phyloP scores from a whole-genome alignment of 140 eudicot species.

The Bidens hawaiensis region DNA sequence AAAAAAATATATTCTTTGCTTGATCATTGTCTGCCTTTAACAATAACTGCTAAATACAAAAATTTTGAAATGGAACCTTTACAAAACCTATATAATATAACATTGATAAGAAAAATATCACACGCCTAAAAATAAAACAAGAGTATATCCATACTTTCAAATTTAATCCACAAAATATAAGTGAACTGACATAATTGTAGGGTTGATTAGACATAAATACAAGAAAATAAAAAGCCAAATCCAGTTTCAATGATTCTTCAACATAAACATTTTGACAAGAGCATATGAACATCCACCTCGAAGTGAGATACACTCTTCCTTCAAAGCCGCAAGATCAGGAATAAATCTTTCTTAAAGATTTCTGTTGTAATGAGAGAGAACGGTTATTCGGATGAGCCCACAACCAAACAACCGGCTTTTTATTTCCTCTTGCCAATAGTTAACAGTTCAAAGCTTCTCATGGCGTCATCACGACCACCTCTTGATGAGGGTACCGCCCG shows the following conservation, averaged over 20 bases:
- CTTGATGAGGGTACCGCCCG: slow-evolving; percentile 53
- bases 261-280: slow-evolving; percentile 12
- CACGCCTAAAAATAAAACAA: not conserved
- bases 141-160: not conserved
- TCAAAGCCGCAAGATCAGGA: slow-evolving; percentile 14
- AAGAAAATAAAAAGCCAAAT: slow-evolving; percentile 3
- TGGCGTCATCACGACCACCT: slow-evolving; percentile 72
- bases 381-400: slow-evolving; percentile 11
- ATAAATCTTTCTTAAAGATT: slow-evolving; percentile 1
- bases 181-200: not conserved
- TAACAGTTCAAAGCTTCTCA: slow-evolving; percentile 83
- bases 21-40: no score
- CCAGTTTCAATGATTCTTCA: slow-evolving; percentile 13
- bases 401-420: not conserved
- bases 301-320: slow-evolving; percentile 29
- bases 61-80: not conserved
- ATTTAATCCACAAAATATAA: not conserved
- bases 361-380: slow-evolving; percentile 17
- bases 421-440: slow-evolving; percentile 84
- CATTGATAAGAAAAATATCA: not conserved
- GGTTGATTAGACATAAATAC: not conserved
- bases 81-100: not conserved
- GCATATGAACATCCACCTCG: slow-evolving; percentile 20
- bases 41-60: no score
- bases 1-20: no score